Percentiles rank a stretch among this genome's conserved stretches.
Conservation (phyloP, 2,329 filamentous ascomycete genomes). For the Beauveria bassiana region DNA sequence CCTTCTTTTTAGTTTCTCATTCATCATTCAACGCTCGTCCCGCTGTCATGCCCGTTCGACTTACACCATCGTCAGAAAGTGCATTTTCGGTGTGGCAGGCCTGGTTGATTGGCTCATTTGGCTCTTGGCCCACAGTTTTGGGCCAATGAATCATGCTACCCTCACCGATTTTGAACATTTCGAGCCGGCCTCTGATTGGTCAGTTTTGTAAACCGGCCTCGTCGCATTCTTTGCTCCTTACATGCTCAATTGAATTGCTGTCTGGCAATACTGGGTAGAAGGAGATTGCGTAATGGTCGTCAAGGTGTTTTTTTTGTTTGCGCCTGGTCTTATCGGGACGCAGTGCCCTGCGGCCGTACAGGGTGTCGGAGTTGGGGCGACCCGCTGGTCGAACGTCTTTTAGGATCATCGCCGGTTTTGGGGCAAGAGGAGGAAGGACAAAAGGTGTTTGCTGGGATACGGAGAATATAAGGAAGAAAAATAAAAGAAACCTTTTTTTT, state of each 20-base stretch:
- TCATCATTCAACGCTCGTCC: slow-evolving; percentile 6
- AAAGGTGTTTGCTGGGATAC: no score
- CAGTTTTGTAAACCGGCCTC: neutral
- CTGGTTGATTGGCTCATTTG: slow-evolving; percentile 16
- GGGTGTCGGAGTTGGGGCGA: no score
- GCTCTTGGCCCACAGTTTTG: neutral
- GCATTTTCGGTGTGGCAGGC: slow-evolving; percentile 24
- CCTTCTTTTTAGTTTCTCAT: slow-evolving; percentile 10
- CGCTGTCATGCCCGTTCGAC: slow-evolving; percentile 18
- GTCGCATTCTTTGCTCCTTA: neutral
- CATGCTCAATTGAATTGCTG: neutral
- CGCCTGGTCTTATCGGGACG: no score
- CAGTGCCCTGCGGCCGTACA: no score
- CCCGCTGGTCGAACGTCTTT: no score
- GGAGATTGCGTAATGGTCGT: no score
- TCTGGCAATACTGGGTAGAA: neutral
- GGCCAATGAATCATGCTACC: slow-evolving; percentile 11
- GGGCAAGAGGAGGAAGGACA: no score
- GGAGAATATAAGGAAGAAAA: neutral
- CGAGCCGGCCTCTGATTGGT: slow-evolving; percentile 8
- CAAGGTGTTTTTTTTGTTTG: no score
- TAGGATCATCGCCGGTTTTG: no score
- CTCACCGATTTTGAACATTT: slow-evolving; percentile 16
- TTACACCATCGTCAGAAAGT: slow-evolving; percentile 29
- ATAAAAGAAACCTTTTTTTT: neutral